phyloP scores from a whole-genome alignment of 192 early-diverging fungal species.

The Umbelopsis sp. region DNA sequence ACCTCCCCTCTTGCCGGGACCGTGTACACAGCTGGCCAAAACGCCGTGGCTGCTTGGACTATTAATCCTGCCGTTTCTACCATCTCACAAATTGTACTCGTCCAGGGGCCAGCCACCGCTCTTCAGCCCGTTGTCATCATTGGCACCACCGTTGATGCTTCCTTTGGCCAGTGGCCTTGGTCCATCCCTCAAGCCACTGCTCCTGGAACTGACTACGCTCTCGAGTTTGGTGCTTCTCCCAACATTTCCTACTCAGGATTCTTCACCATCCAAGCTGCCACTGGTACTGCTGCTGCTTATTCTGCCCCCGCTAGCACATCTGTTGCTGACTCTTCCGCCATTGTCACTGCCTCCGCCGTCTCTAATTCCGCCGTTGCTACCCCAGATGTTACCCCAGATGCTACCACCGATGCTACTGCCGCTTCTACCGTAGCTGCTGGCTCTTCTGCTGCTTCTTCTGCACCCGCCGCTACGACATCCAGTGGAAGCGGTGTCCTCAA shows the following conservation, averaged over 20 bases:
- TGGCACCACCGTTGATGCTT: slow-evolving; percentile 32
- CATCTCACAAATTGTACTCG: slow-evolving; percentile 25
- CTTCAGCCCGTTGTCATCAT: slow-evolving; percentile 25
- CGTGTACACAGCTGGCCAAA: slow-evolving; percentile 30
- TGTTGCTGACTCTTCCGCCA: background rate
- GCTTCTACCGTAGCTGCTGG: too few species aligned
- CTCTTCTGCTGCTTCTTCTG: background rate
- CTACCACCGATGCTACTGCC: too few species aligned
- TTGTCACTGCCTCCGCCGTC: background rate
- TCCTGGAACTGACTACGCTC: slow-evolving; percentile 35
- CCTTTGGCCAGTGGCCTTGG: slow-evolving; percentile 19
- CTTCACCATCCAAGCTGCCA: slow-evolving; percentile 28
- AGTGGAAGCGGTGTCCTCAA: slow-evolving; percentile 7
- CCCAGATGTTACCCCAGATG: too few species aligned
- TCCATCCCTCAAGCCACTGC: slow-evolving; percentile 20
- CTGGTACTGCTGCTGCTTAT: background rate
- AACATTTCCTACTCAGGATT: slow-evolving; percentile 30
- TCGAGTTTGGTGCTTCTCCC: slow-evolving; percentile 36
- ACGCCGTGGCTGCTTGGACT: slow-evolving; percentile 28
- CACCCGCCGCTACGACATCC: background rate
- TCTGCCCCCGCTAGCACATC: background rate
- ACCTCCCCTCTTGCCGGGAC: slow-evolving; percentile 32
- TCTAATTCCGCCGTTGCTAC: background rate
- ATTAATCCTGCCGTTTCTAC: slow-evolving; percentile 12
- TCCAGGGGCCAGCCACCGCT: slow-evolving; percentile 25